Evolutionary conservation across 2,329 filamentous ascomycete genomes (phyloP).

Genomic region (Ophiocordyceps robertsii): DNA sequence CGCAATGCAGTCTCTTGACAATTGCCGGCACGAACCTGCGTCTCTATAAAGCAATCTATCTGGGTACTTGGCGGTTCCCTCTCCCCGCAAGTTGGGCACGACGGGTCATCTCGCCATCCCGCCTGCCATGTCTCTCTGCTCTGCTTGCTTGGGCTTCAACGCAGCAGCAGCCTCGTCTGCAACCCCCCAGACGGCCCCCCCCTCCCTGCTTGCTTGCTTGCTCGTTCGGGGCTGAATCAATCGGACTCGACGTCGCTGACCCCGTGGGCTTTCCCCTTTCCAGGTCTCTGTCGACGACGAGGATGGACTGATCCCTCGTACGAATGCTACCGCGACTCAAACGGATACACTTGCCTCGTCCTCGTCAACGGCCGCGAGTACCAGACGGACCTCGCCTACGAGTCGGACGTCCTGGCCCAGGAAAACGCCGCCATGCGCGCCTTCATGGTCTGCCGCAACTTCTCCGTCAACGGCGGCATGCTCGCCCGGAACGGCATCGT

Average conservation of each 20-base stretch:
- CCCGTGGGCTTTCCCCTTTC: slow-evolving; percentile 7
- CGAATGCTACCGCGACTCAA: slow-evolving; percentile 61
- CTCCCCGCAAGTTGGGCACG: too few relatives aligned
- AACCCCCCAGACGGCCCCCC: too few relatives aligned
- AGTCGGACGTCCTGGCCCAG: slow-evolving; percentile 69
- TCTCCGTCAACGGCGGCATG: slow-evolving; percentile 95
- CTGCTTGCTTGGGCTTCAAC: background rate
- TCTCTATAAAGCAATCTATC: too few relatives aligned
- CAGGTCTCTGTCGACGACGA: slow-evolving; percentile 87
- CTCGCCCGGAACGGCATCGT: slow-evolving; percentile 55
- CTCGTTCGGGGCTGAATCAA: background rate
- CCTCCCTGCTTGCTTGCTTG: too few relatives aligned
- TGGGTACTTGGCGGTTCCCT: too few relatives aligned
- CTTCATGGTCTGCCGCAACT: slow-evolving; percentile 96
- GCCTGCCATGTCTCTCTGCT: too few relatives aligned
- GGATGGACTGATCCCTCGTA: slow-evolving; percentile 88
- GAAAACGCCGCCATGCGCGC: slow-evolving; percentile 92
- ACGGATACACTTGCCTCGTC: slow-evolving; percentile 78
- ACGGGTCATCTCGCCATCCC: too few relatives aligned
- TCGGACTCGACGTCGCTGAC: background rate
- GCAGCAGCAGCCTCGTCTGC: background rate
- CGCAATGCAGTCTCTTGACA: too few relatives aligned
- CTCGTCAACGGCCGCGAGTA: slow-evolving; percentile 95
- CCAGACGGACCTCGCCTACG: slow-evolving; percentile 76
- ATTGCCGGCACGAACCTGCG: too few relatives aligned